phyloP scores from a whole-genome alignment of 768 basidiomycete genomes.

The Fomitopsis serialis region DNA sequence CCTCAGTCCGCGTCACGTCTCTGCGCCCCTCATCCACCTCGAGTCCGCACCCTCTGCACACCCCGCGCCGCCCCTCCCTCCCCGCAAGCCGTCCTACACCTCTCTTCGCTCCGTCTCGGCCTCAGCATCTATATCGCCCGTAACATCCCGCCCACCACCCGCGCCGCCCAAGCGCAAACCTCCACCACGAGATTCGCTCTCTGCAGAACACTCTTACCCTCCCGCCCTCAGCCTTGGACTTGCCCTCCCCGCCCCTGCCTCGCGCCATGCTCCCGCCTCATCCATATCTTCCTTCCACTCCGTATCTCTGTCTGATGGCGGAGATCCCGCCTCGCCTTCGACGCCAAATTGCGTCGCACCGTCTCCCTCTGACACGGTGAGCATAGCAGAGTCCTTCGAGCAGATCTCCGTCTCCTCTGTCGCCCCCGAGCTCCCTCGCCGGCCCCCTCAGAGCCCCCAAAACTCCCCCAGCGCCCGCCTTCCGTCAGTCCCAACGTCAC shows the following conservation, averaged over 20 bases:
- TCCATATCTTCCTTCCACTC: conserved; percentile 83
- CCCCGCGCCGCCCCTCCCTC: conserved; percentile 55
- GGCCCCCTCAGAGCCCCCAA: conserved; percentile 22
- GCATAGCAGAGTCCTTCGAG: conserved; percentile 71
- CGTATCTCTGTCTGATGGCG: conserved; percentile 66
- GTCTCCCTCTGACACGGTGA: conserved; percentile 36
- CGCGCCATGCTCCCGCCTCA: conserved; percentile 53
- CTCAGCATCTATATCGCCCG: conserved; percentile 26
- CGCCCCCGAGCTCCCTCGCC: conserved; percentile 44
- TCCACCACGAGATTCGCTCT: conserved; percentile 39
- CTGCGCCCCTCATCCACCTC: conserved; percentile 49
- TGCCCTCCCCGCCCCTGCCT: not conserved
- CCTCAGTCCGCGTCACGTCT: conserved; percentile 15
- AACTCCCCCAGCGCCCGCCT: conserved; percentile 23
- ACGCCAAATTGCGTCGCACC: conserved; percentile 2
- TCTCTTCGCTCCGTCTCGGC: conserved; percentile 39
- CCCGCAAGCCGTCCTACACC: conserved; percentile 53
- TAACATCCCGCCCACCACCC: conserved; percentile 14
- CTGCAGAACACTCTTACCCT: conserved; percentile 58
- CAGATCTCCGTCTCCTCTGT: conserved; percentile 52
- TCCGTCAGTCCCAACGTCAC: conserved; percentile 3
- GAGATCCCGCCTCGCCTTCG: conserved; percentile 20
- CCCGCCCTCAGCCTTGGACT: conserved; percentile 32
- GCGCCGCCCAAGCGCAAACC: conserved; percentile 6
- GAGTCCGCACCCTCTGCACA: conserved; percentile 32